phyloP scores from a whole-genome alignment of 179 eudicot species.

The Gypsophila paniculata region DNA sequence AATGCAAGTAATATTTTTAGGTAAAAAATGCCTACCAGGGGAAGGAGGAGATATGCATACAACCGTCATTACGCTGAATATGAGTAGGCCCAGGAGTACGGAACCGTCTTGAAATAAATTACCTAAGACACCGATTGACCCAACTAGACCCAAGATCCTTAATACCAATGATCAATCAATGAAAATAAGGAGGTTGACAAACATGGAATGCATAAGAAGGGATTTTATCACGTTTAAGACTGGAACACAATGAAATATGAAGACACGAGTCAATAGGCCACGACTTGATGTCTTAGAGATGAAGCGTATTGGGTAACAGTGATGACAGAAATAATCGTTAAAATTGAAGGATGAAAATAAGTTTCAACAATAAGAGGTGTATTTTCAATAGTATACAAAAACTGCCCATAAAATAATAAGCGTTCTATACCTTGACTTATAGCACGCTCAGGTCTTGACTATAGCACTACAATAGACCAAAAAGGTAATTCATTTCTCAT shows the following conservation, averaged over 20 bases:
- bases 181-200: not conserved
- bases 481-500: not conserved
- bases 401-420: not conserved
- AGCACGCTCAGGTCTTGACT: not conserved
- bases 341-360: too few species aligned
- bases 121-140: too few species aligned
- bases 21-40: not conserved
- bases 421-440: not conserved
- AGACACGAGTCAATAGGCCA: too few species aligned
- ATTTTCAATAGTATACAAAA: not conserved
- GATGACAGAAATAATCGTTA: too few species aligned
- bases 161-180: not conserved
- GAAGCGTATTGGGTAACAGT: too few species aligned
- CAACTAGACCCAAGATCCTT: not conserved
- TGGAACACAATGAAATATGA: too few species aligned
- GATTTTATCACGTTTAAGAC: too few species aligned
- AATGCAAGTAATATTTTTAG: not conserved
- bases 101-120: too few species aligned
- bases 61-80: not conserved
- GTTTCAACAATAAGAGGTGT: too few species aligned
- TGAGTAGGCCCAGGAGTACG: not conserved
- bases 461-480: not conserved
- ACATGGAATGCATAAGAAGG: too few species aligned
- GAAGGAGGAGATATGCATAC: not conserved
- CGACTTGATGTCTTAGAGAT: too few species aligned